Evolutionary conservation across 257 asterid species (phyloP), one percentile per base, ranked within the genome.

Genomic region (Nicotiana sylvestris): DNA sequence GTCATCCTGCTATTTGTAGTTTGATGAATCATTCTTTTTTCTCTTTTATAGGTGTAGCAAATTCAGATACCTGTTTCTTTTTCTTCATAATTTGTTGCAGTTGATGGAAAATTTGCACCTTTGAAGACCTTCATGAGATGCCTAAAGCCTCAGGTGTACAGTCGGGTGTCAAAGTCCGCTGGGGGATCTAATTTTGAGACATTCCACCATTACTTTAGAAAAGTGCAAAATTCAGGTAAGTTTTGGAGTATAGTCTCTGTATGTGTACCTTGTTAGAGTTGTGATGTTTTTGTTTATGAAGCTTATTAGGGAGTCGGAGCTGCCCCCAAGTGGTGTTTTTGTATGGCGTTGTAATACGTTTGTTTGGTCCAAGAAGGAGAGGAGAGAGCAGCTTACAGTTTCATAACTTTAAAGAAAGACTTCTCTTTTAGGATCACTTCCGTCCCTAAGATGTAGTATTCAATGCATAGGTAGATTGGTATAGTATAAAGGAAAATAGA

Each of bases 171-270:
- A 8, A 81, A 77, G 62, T 66, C 86, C 18, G 60, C 53, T 29
- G 46, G 77, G 78, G 84, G 81, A 58, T 66, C 83, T 30, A 15
- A 64, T 53, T n/a, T 74, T 39, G 84, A 56, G 81, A 83, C 61
- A 32, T 85, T 72, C 76, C 72, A 74, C 69, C 81, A 81, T 33
- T 82, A 66, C 60, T 58, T 82, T 27, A 76, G 67, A 53, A 80
- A 67, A 43, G 58, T 84, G 7, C 51, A 80, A 10, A 53, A 66
- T 84, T 74, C 86, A 70, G 88, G 90, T 88, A 39, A 15, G 85
- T 76, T 68, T 77, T 77, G 13, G 66, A 60, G 49, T 43, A 43
- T 60, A n/a, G 66, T 60, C 30, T 60, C 6, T 60, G 4, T 9
- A 11, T 60, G 30, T 58, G 11, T 3, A 18, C 4, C 10, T 21